A percentile compares a stretch with the other conserved stretches of the same genome.
These are phyloP conservation scores for Solanum tacnaense DNA, from an alignment of 257 asterid species.

Conservation along the genomic window DNA sequence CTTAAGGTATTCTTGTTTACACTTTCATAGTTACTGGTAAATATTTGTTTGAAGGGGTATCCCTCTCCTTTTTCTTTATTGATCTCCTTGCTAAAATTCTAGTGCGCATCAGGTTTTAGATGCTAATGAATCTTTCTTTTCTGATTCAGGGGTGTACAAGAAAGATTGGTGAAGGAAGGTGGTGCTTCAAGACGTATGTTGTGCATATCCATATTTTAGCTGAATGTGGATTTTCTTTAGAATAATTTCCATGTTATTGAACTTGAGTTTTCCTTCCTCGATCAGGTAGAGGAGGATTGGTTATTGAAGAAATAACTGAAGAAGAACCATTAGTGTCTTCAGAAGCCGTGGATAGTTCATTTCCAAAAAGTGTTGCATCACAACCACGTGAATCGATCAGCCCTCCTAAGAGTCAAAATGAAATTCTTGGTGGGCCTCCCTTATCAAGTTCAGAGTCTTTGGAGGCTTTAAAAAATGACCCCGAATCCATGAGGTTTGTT, in stretches of 20 bases:
- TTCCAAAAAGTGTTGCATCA: conserved; percentile 12
- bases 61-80: not conserved
- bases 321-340: conserved; percentile 45
- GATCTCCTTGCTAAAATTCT: not conserved
- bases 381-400: conserved; percentile 28
- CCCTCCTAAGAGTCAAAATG: conserved; percentile 23
- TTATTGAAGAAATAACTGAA: conserved; percentile 84
- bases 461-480: conserved; percentile 57
- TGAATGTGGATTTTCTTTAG: not conserved
- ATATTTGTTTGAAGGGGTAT: not conserved
- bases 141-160: conserved; percentile 58
- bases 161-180: conserved; percentile 47
- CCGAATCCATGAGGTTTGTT: conserved; percentile 75
- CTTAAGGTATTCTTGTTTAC: conserved; percentile 50
- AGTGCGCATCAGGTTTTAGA: not conserved
- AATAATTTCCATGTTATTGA: not conserved
- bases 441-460: conserved; percentile 42
- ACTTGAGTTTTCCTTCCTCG: not conserved
- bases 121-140: not conserved
- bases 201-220: not conserved
- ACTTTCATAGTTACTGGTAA: not conserved
- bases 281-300: conserved; percentile 36
- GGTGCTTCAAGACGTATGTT: conserved; percentile 52
- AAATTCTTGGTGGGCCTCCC: conserved; percentile 18
- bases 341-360: conserved; percentile 20